Evolutionary conservation across 257 asterid species (phyloP), one percentile per base, ranked within the genome.

Genomic region (Fraxinus quadrangulata): DNA sequence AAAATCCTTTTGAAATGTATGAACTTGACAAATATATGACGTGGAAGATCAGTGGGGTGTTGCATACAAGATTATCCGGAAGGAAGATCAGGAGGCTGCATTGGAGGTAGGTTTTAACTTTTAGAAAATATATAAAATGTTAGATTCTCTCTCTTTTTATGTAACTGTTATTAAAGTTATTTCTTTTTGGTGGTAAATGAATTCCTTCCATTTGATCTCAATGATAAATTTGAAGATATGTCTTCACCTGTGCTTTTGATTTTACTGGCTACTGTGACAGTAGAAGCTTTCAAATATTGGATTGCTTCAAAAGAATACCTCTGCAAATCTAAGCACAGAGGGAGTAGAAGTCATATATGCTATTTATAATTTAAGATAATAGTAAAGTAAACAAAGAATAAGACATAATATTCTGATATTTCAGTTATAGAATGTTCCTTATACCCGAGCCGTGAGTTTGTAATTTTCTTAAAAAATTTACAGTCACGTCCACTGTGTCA

Each of bases 41-140:
- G 7, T 77, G 83, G 76, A 65, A 75, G 56, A 65, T 42, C 85
- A 95, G 99, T 93, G 99, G 97, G 99, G 98, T 68, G 94, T 92
- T 61, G 98, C 98, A 63, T 95, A 91, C 91, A 95, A 93, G 79
- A 91, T 93, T 74, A 79, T 78, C 30, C 74, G 75, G 76, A 86
- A 87, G 86, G 86, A 91, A 87, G 94, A 91, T 86, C 94, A 93
- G 82, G 88, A 82, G 51, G 81, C 83, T 65, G 99, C 99, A 47
- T 79, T 93, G 88, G 92, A 85, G 88, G 98, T 93, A 77, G 33
- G 79, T 73, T 33, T 72, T 81, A 30, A 12, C n/a, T 36, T 23
- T 71, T 36, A 51, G 24, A 23, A 1, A 19, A 6, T 6, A 40
- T 5, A 47, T 24, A 40, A 69, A 11, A 63, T 2, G 5, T 21